Evolutionary conservation across 2,329 filamentous ascomycete genomes (phyloP), one percentile per base, ranked within the genome.

Genomic region (Pseudogymnoascus sp.): DNA sequence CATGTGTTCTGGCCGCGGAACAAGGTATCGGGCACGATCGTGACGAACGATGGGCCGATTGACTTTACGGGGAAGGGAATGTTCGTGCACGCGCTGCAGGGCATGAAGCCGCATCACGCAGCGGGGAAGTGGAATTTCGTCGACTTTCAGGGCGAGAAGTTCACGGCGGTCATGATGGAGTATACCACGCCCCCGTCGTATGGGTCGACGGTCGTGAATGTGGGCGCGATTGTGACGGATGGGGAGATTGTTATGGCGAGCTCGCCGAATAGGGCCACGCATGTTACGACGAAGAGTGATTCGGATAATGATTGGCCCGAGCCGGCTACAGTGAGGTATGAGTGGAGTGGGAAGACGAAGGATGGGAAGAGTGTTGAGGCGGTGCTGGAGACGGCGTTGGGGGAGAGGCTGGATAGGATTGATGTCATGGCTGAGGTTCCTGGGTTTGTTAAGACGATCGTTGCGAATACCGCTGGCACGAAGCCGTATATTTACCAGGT

Each of bases 401-500:
- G 86, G 25, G 78, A 85, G 61, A 85, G 86, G 60, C 78, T 88
- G 34, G 95, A 99, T 76, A 85, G 89, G 67, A 87, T 99, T 67
- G 95, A 99, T 77, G 88, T 99, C 71, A 96, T 99, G 91, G 91
- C 90, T 23, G 93, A 99, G 77, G 89, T 99, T 37, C 95, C 95
- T 2, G 91, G 89, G 31, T 96, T 99, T 71, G 88, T 99, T 75
- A 99, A 99, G 84, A 87, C 87, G 70, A 91, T 99, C 73, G 92
- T 96, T 25, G 90, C 90, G 46, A 88, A 85, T 67, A 91, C 93
- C 11, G 91, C 88, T 3, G 95, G 95, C 66, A 96, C 95, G 28
- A 95, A 92, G 80, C 95, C 95, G 4, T 99, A 97, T 76, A 97
- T 99, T 71, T 99, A 97, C 78, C 95, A 96, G 83, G 91, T 93